phyloP scores from a whole-genome alignment of 345 rosid species.

The Lepidium aucheri region DNA sequence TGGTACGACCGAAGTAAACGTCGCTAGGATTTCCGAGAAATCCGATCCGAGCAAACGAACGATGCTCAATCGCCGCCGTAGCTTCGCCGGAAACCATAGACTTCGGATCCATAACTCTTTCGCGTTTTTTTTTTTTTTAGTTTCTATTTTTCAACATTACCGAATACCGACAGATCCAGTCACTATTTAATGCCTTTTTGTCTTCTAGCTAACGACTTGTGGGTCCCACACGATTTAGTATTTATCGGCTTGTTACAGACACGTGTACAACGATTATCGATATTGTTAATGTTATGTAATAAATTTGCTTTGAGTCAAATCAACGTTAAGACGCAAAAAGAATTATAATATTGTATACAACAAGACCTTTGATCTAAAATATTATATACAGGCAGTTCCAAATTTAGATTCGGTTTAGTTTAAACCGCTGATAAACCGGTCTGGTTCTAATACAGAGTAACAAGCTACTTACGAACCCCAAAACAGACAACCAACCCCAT shows the following conservation, averaged over 20 bases:
- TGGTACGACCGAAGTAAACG: conserved; percentile 62
- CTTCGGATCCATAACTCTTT: conserved; percentile 6
- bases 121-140: not conserved
- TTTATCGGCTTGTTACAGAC: no score
- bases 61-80: conserved; percentile 37
- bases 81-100: not conserved
- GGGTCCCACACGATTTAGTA: not conserved
- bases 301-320: no score
- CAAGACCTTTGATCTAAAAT: no score
- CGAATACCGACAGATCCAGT: not conserved
- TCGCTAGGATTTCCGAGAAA: conserved; percentile 74
- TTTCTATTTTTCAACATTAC: not conserved
- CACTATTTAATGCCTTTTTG: not conserved
- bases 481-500: conserved; percentile 74
- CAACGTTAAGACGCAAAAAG: no score
- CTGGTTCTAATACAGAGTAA: conserved; percentile 71
- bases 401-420: conserved; percentile 24
- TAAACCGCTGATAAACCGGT: conserved; percentile 66
- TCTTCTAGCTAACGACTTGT: not conserved
- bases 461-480: conserved; percentile 57
- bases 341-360: no score
- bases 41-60: conserved; percentile 57
- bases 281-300: no score
- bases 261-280: no score
- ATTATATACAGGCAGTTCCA: no score